phyloP scores from a whole-genome alignment of 225 moss, liverwort and hornwort genomes.

The Pseudoscleropodium purum region DNA sequence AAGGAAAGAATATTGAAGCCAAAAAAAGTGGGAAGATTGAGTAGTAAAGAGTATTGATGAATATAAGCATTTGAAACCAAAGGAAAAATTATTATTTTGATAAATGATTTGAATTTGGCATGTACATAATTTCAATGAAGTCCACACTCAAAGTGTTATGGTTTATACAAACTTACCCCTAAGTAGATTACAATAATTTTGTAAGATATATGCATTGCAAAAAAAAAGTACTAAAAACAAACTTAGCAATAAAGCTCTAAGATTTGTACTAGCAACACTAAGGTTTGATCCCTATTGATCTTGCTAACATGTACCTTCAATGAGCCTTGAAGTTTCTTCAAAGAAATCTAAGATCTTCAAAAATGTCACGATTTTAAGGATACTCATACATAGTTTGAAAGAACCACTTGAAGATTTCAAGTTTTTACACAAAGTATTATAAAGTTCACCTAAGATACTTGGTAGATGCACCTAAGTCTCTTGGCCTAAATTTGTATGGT shows the following conservation, averaged over 20 bases:
- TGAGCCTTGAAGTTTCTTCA: neutral
- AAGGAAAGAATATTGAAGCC: neutral
- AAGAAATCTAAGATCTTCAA: neutral
- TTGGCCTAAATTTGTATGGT: too few relatives aligned
- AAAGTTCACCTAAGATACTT: neutral
- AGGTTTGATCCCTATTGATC: neutral
- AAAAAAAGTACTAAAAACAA: neutral
- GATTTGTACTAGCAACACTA: neutral
- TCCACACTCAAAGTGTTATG: neutral
- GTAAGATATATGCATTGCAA: neutral
- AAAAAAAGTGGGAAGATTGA: neutral
- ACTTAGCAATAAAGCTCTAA: neutral
- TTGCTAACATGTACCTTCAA: neutral
- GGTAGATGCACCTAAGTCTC: neutral
- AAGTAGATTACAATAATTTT: neutral
- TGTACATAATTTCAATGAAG: neutral
- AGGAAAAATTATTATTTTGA: neutral
- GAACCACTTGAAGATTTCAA: neutral
- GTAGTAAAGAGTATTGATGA: neutral
- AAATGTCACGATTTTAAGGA: fast-evolving
- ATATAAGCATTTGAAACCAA: neutral
- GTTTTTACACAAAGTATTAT: neutral
- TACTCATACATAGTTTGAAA: neutral
- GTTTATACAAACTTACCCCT: neutral
- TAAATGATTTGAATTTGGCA: neutral